These are phyloP conservation scores for Tetrapisispora fleetii DNA, from an alignment of 805 yeast genomes.

Conservation along the genomic window DNA sequence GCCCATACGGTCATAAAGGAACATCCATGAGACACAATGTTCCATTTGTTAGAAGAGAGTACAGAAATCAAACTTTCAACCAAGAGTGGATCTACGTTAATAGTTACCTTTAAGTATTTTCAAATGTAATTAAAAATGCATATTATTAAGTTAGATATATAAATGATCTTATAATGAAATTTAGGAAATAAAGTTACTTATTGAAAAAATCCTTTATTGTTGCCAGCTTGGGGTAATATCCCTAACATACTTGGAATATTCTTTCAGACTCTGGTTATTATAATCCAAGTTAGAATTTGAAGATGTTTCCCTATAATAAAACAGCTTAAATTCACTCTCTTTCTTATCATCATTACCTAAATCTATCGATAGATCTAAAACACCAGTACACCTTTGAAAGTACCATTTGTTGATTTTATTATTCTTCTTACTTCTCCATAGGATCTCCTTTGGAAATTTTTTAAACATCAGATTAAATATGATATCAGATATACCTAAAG, in stretches of 20 bases:
- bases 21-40: conserved; percentile 27
- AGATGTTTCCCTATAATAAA: conserved; percentile 33
- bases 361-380: conserved; percentile 37
- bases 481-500: conserved; percentile 88
- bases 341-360: conserved; percentile 23
- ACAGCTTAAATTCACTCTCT: conserved; percentile 30
- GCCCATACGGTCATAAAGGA: conserved; percentile 6
- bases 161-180: background rate
- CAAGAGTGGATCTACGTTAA: conserved; percentile 24
- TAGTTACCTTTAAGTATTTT: background rate
- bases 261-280: conserved; percentile 13
- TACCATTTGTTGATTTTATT: conserved; percentile 98
- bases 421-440: conserved; percentile 81
- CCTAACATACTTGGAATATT: conserved; percentile 24
- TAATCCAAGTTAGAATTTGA: conserved; percentile 10
- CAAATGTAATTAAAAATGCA: background rate
- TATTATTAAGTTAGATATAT: too few relatives aligned
- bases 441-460: conserved; percentile 57
- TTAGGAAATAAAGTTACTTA: too few relatives aligned
- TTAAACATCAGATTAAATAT: conserved; percentile 71
- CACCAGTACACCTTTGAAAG: conserved; percentile 80
- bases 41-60: conserved; percentile 21
- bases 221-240: conserved; percentile 31
- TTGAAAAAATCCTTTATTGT: conserved; percentile 4
- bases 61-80: conserved; percentile 18